Evolutionary conservation across 495 filamentous ascomycete genomes (phyloP), one percentile per base, ranked within the genome.

Genomic region (Massariosphaeria phaeospora): DNA sequence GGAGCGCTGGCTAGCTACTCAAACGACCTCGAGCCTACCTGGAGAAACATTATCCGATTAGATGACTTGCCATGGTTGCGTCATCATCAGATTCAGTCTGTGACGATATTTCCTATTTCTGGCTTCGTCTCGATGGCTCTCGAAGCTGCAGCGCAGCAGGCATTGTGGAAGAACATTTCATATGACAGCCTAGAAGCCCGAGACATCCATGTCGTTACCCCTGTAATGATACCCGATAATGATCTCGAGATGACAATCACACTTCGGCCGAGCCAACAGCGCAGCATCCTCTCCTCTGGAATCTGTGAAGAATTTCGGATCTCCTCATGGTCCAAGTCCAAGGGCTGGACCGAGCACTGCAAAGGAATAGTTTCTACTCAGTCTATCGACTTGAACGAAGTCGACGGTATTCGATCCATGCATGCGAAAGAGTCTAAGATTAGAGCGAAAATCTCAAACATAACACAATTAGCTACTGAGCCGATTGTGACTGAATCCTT

Each of bases 261-360:
- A 8, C 45, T 57, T 2, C 54, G 54, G 5, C 11, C 54, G 2
- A 60, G 69, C 20, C 36, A 55, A 9, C n/a, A n/a, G 38, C 40
- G 11, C n/a, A 33, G 6, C 34, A 45, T 13, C 20, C 24, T 17
- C 39, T 12, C 29, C 1, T 45, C 13, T 25, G 48, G 1, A 8
- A 57, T 41, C 33, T 51, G 25, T 15, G 31, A 25, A 24, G 38
- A 25, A 31, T 57, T 57, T 34, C 21, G 24, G n/a, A 51, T 57
- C 20, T 35, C 21, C 38, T 57, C 54, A 11, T 51, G 36, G 17
- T 36, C 47, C 2, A 35, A 15, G 8, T 44, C 1, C 24, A 51
- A 51, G 21, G 54, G 54, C 5, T 57, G 54, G 54, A 45, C 45
- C n/a, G 54, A 57, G 47, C 18, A 57, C 40, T 57, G 54, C 47